These are phyloP conservation scores for Nitzschia sp. DNA, from an alignment of 108 stramenopile species.

Conservation along the genomic window DNA sequence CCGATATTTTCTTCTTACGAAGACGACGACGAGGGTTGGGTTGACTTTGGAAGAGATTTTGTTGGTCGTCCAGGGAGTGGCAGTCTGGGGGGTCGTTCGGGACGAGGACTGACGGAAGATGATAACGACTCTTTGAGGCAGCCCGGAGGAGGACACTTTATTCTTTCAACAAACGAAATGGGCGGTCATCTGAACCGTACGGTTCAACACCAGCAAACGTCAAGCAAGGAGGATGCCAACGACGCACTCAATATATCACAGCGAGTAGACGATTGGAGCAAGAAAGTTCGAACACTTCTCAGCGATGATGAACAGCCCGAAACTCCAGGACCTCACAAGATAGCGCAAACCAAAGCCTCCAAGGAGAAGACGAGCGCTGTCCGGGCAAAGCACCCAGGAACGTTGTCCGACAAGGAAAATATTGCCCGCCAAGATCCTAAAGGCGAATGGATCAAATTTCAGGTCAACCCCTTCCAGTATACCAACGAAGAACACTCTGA, in stretches of 20 bases:
- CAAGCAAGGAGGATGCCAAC: too few relatives aligned
- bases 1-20: too few relatives aligned
- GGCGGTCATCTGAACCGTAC: too few relatives aligned
- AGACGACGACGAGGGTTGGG: conserved; percentile 9
- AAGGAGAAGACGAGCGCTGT: too few relatives aligned
- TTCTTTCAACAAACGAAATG: too few relatives aligned
- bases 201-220: too few relatives aligned
- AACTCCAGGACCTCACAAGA: not conserved
- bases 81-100: not conserved
- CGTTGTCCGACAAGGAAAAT: too few relatives aligned
- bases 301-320: conserved; percentile 6
- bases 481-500: not conserved
- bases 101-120: conserved; percentile 4
- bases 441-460: conserved; percentile 7
- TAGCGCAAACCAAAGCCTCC: not conserved
- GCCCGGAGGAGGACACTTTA: not conserved
- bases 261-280: not conserved
- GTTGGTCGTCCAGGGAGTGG: not conserved
- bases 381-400: too few relatives aligned
- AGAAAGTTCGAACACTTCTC: not conserved
- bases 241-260: too few relatives aligned
- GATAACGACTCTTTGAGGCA: conserved; percentile 6
- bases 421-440: too few relatives aligned
- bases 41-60: conserved; percentile 5
- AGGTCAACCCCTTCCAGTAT: not conserved